These are phyloP conservation scores for Yamadazyma atlantica DNA, from an alignment of 1,139 yeast species.

Conservation along the genomic window DNA sequence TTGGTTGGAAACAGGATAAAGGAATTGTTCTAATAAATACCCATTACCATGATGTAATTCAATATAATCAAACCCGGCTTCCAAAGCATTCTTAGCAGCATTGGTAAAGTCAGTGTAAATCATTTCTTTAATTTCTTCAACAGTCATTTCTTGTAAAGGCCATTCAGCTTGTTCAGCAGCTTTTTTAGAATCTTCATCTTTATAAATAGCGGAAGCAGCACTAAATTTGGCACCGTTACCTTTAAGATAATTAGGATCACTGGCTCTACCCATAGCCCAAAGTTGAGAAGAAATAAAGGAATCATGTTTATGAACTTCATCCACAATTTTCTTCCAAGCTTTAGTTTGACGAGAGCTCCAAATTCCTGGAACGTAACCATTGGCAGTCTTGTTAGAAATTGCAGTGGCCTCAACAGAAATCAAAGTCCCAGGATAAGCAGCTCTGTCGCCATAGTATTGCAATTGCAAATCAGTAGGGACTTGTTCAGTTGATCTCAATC, in stretches of 20 bases:
- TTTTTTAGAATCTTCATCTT: conserved; percentile 20
- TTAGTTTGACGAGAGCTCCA: conserved; percentile 45
- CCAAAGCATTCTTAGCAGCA: conserved; percentile 50
- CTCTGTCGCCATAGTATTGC: conserved; percentile 49
- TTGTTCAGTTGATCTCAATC: conserved; percentile 38
- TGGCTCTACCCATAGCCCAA: conserved; percentile 61
- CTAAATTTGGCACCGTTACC: conserved; percentile 25
- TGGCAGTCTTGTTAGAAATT: conserved; percentile 35
- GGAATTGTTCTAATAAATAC: conserved; percentile 62
- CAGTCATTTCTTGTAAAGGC: conserved; percentile 41
- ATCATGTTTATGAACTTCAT: conserved; percentile 52
- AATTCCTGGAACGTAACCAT: conserved; percentile 52
- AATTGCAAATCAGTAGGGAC: conserved; percentile 42
- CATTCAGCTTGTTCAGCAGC: conserved; percentile 31
- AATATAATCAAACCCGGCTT: conserved; percentile 69
- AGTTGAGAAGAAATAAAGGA: conserved; percentile 58
- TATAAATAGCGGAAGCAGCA: conserved; percentile 28
- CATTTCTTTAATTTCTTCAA: conserved; percentile 43
- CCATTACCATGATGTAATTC: conserved; percentile 74
- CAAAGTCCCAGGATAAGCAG: conserved; percentile 52
- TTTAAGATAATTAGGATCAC: conserved; percentile 42
- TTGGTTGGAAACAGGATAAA: conserved; percentile 46
- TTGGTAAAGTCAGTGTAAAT: conserved; percentile 32
- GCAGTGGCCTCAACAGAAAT: conserved; percentile 41
- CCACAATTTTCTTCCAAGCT: conserved; percentile 51